These are phyloP conservation scores for Geosmithia putterillii DNA, from an alignment of 2,329 filamentous ascomycete species.

Conservation along the genomic window DNA sequence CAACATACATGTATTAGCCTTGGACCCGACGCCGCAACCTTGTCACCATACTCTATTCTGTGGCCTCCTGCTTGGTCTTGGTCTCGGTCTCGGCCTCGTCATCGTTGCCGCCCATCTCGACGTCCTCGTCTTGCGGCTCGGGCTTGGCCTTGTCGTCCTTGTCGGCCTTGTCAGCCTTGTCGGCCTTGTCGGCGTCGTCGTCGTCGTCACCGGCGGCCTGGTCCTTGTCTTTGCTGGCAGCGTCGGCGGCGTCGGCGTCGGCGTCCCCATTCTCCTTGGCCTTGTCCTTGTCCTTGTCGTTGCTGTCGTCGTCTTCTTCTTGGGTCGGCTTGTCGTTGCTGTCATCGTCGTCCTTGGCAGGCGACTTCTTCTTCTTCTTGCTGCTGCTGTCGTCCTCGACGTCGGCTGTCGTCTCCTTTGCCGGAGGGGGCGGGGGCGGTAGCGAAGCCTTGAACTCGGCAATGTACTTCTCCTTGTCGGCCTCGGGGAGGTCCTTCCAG, in stretches of 20 bases:
- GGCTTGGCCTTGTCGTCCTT: slow-evolving; percentile 11
- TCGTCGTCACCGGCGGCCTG: slow-evolving; percentile 4
- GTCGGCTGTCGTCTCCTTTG: not conserved
- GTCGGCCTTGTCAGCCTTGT: slow-evolving; percentile 9
- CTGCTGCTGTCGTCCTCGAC: not conserved
- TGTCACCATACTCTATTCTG: not conserved
- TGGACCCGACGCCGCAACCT: no score
- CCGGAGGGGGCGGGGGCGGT: no score
- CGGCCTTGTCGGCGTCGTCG: slow-evolving; percentile 3
- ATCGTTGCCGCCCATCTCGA: slow-evolving; percentile 5
- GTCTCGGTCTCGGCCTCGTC: not conserved
- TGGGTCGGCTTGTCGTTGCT: not conserved
- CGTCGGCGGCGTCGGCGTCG: slow-evolving; percentile 6
- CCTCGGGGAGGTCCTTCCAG: slow-evolving; percentile 41
- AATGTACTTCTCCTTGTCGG: slow-evolving; percentile 36
- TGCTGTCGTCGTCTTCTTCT: slow-evolving; percentile 4
- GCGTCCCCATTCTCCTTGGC: slow-evolving; percentile 6
- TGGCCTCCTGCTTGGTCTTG: not conserved
- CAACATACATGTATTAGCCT: no score
- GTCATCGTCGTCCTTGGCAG: not conserved
- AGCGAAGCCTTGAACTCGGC: slow-evolving; percentile 10
- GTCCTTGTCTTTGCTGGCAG: slow-evolving; percentile 10
- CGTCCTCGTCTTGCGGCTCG: slow-evolving; percentile 7
- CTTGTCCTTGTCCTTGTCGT: slow-evolving; percentile 11
- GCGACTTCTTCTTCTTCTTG: not conserved